These are phyloP conservation scores for Hondaea fermentalgiana DNA, from an alignment of 108 stramenopile genomes.

Conservation along the genomic window DNA sequence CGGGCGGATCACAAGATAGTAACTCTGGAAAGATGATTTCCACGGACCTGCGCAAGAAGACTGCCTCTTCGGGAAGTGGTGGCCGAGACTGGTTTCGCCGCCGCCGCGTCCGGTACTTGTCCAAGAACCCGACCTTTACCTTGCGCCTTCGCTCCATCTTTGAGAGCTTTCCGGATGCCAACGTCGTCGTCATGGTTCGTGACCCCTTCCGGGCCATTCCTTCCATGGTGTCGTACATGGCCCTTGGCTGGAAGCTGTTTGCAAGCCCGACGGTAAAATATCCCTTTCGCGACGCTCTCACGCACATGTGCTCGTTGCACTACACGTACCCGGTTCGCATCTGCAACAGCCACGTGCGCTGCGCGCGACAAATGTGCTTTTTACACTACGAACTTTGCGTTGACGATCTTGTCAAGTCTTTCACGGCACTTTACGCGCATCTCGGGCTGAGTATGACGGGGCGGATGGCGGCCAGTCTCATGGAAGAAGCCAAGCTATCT, in stretches of 20 bases:
- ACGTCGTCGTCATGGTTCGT: conserved; percentile 14
- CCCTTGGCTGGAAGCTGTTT: neutral
- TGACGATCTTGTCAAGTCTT: neutral
- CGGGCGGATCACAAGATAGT: neutral
- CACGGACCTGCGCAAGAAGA: too few relatives aligned
- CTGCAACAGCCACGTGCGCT: neutral
- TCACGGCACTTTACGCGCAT: neutral
- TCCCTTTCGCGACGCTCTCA: neutral
- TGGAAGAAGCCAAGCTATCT: neutral
- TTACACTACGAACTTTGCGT: conserved; percentile 3
- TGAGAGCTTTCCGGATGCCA: conserved; percentile 23
- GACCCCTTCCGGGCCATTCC: conserved; percentile 24
- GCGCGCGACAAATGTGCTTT: neutral
- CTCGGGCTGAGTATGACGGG: neutral
- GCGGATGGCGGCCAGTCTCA: neutral
- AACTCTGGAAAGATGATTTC: neutral
- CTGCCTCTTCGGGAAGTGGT: too few relatives aligned
- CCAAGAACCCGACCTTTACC: conserved; percentile 29
- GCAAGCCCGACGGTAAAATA: neutral
- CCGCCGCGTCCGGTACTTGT: neutral
- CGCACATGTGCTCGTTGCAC: conserved; percentile 5
- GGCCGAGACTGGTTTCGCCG: neutral
- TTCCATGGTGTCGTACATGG: conserved; percentile 27
- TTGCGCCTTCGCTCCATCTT: neutral
- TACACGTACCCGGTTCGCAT: neutral